Percentiles rank a stretch among this genome's conserved stretches.
These are phyloP conservation scores for Ustilago lituana DNA, from an alignment of 1,284 basidiomycete genomes.

Conservation along the genomic window DNA sequence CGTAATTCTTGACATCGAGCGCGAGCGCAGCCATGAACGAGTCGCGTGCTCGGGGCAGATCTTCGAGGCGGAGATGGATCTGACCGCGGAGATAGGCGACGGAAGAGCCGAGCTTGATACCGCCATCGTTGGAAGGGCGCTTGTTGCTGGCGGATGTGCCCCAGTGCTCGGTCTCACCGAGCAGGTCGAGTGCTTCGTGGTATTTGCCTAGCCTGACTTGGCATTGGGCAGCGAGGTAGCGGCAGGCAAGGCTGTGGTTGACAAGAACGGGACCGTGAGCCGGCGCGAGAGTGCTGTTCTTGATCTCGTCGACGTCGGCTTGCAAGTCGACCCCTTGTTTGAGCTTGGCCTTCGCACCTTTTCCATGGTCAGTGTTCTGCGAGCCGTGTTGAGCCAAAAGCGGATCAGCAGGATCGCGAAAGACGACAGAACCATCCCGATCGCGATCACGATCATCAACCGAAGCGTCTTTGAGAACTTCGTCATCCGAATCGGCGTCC, in stretches of 20 bases:
- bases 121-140: slow-evolving; percentile 64
- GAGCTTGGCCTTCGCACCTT: neutral
- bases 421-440: slow-evolving; percentile 14
- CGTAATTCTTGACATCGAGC: slow-evolving; percentile 96
- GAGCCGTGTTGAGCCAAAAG: too few species aligned
- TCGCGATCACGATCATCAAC: neutral
- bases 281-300: slow-evolving; percentile 14
- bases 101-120: slow-evolving; percentile 66
- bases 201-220: slow-evolving; percentile 92
- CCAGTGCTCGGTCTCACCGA: slow-evolving; percentile 72
- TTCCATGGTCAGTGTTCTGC: too few species aligned
- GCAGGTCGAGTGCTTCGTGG: slow-evolving; percentile 88
- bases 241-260: slow-evolving; percentile 58
- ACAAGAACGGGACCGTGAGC: slow-evolving; percentile 56
- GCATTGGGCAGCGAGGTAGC: slow-evolving; percentile 81
- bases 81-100: slow-evolving; percentile 91
- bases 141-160: slow-evolving; percentile 37
- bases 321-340: slow-evolving; percentile 17
- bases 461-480: slow-evolving; percentile 20
- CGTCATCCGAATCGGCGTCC: slow-evolving; percentile 19
- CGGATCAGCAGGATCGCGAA: neutral
- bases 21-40: slow-evolving; percentile 94
- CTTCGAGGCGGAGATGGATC: slow-evolving; percentile 91
- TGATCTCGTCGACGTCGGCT: slow-evolving; percentile 39
- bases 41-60: slow-evolving; percentile 85